Evolutionary conservation across 2,329 filamentous ascomycete genomes (phyloP).

Genomic region (Pseudophaeomoniella oleicola): DNA sequence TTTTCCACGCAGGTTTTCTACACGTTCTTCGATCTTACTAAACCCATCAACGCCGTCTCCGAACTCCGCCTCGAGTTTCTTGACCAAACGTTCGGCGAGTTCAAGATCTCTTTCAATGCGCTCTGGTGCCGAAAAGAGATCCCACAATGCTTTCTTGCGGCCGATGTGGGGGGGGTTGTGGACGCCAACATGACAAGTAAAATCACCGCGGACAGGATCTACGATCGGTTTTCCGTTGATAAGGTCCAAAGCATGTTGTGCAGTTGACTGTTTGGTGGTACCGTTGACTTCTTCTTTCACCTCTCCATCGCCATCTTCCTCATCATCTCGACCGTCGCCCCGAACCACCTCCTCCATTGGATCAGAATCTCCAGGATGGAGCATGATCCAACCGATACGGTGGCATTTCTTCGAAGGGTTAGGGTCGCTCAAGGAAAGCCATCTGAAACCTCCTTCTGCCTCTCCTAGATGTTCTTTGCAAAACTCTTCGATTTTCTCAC

Average conservation of each 20-base stretch:
- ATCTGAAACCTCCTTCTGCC: slow-evolving; percentile 82
- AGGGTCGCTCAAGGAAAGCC: slow-evolving; percentile 88
- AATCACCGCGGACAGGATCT: slow-evolving; percentile 84
- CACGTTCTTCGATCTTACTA: slow-evolving; percentile 69
- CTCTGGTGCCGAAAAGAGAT: slow-evolving; percentile 87
- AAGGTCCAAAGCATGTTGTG: slow-evolving; percentile 80
- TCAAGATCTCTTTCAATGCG: slow-evolving; percentile 81
- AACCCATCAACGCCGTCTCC: slow-evolving; percentile 57
- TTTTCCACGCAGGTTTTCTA: slow-evolving; percentile 63
- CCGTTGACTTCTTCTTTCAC: slow-evolving; percentile 29
- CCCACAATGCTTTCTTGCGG: slow-evolving; percentile 91
- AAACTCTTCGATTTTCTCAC: slow-evolving; percentile 83
- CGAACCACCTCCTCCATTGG: slow-evolving; percentile 40
- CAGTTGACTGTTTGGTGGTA: slow-evolving; percentile 34
- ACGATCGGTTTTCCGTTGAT: slow-evolving; percentile 96
- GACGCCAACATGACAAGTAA: slow-evolving; percentile 92
- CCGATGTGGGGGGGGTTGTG: slow-evolving; percentile 78
- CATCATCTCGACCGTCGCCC: slow-evolving; percentile 58
- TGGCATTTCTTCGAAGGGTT: slow-evolving; percentile 96
- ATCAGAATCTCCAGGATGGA: slow-evolving; percentile 57
- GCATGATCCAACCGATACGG: slow-evolving; percentile 95
- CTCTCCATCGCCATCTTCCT: slow-evolving; percentile 56
- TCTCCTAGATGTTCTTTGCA: slow-evolving; percentile 91
- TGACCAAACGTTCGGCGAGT: slow-evolving; percentile 66
- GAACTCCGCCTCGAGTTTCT: slow-evolving; percentile 65